Base-by-base conservation (phyloP, 495 filamentous ascomycete genomes). In the Hypomontagnella submonticulosa region DNA sequence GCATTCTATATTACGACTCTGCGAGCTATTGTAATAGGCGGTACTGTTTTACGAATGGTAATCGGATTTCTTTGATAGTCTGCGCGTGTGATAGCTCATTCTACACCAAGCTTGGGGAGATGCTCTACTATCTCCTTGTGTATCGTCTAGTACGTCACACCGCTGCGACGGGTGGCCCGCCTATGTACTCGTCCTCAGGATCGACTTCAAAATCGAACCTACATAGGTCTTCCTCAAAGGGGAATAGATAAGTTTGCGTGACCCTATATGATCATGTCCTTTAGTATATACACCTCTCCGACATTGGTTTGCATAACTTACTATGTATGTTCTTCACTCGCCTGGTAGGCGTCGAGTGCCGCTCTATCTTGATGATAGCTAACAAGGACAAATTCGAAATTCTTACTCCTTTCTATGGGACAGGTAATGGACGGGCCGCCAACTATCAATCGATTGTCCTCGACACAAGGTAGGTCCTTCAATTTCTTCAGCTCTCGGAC, bases 151-250 rank as follows among this genome's bases (percentile, higher is more conserved):
- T 27, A 27, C 23, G 19, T 51, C 7, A 37, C 6, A 36, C 47
- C 30, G 23, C 23, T 27, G 23, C 23, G 23, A 27, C 6, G 23
- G 23, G 23, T 37, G 13, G 47, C 30, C 11, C 20, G 13, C 47
- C 36, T 30, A 51, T 51, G n/a, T 51, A 51, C 36, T 79, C 79
- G 57, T 80, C 80, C 37, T 66, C 75, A 2, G 50, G 47, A 41
- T 78, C 77, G 12, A 81, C 78, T 59, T 82, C 79, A 63, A 83
- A 83, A 58, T 83, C 81, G 71, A 83, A 83, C 16, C 79, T 76
- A 41, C 79, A 69, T 8, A 83, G 52, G 71, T 83, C 80, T 56
- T 82, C 79, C 51, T 77, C 79, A 57, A 73, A 83, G 1, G 81
- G 81, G 57, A 76, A 76, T 40, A 83, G 71, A 38, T 79, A 83